These are phyloP conservation scores for Brassica hybrid DNA, from an alignment of 441 rosid species.

Conservation along the genomic window DNA sequence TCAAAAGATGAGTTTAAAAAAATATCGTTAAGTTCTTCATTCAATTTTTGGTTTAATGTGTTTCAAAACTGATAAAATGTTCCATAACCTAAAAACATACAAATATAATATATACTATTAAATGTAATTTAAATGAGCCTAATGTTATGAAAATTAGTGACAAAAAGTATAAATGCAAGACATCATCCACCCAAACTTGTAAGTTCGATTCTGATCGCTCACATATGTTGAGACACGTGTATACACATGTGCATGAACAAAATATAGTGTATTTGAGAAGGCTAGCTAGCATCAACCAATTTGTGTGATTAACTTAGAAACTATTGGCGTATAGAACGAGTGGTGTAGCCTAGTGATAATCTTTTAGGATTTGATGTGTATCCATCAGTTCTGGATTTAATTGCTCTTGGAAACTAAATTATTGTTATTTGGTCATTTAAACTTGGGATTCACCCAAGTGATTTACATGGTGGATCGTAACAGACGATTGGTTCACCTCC, in stretches of 20 bases:
- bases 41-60: neutral
- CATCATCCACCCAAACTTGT: conserved; percentile 2
- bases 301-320: conserved; percentile 7
- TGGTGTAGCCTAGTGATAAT: too few species aligned
- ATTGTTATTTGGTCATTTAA: neutral
- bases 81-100: neutral
- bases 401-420: too few species aligned
- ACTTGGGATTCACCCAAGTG: neutral
- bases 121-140: neutral
- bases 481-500: too few species aligned
- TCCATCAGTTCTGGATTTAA: too few species aligned
- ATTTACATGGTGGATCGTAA: too few species aligned
- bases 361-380: too few species aligned
- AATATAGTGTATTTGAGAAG: neutral
- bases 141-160: neutral
- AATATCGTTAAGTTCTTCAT: neutral
- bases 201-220: neutral
- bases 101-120: too few species aligned
- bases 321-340: neutral
- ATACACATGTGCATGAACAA: neutral
- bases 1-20: too few species aligned
- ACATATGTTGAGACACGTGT: conserved; percentile 7
- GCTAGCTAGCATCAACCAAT: neutral
- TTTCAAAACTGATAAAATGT: neutral
- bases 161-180: neutral